Evolutionary conservation across 768 basidiomycete species (phyloP).

Genomic region (Xerocomellus amylosporus): DNA sequence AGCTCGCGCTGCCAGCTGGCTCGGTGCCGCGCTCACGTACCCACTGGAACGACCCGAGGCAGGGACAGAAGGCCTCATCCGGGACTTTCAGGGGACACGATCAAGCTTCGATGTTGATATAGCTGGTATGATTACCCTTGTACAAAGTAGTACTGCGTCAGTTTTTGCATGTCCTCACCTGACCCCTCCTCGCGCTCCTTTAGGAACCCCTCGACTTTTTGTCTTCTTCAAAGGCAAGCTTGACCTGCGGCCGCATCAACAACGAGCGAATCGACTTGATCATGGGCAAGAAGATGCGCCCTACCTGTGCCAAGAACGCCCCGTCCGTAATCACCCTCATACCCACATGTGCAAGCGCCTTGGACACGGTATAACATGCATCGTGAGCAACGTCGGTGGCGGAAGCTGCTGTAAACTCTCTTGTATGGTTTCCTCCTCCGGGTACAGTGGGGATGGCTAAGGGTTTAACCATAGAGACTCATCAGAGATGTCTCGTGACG

Average conservation of each 20-base stretch:
- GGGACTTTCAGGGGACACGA: not conserved
- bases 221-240: slow-evolving; percentile 49
- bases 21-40: not conserved
- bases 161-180: not conserved
- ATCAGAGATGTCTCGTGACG: not conserved
- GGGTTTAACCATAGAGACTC: not conserved
- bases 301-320: slow-evolving; percentile 55
- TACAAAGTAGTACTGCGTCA: not conserved
- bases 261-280: not conserved
- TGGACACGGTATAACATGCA: slow-evolving; percentile 64
- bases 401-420: slow-evolving; percentile 62
- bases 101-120: not conserved
- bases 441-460: slow-evolving; percentile 72
- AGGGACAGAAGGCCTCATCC: not conserved
- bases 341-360: slow-evolving; percentile 69
- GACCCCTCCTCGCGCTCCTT: too few relatives aligned
- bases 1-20: not conserved
- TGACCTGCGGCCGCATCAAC: slow-evolving; percentile 37
- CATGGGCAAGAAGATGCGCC: not conserved
- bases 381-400: slow-evolving; percentile 59
- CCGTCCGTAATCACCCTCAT: slow-evolving; percentile 69
- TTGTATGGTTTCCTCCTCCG: slow-evolving; percentile 78
- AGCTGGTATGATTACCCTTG: not conserved
- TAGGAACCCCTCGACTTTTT: slow-evolving; percentile 19
- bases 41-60: not conserved